Evolutionary conservation across 2,329 filamentous ascomycete species (phyloP).

Genomic region (Zasmidium cellare): DNA sequence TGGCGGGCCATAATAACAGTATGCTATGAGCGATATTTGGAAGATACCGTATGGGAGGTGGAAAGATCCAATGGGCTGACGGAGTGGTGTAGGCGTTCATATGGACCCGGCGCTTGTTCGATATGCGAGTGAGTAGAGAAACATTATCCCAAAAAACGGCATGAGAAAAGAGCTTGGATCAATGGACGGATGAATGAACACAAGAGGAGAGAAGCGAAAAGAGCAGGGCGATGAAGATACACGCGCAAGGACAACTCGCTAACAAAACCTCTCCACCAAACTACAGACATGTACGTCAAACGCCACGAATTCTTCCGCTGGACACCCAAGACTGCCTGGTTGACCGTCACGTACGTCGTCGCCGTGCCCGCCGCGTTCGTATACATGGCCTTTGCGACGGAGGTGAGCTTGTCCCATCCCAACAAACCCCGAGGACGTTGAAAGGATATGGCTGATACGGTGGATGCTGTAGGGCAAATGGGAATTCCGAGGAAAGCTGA

Average conservation of each 20-base stretch:
- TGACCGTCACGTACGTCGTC: constrained; percentile 75
- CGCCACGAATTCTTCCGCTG: constrained; percentile 95
- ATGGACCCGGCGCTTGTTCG: constrained; percentile 58
- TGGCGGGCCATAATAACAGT: constrained; percentile 40
- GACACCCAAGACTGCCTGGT: constrained; percentile 77
- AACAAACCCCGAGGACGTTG: too few relatives aligned
- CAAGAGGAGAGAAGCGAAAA: neutral
- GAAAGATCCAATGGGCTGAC: constrained; percentile 21
- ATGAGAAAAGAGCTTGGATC: too few relatives aligned
- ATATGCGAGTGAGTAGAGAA: constrained; percentile 49
- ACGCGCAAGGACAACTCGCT: too few relatives aligned
- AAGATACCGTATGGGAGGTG: neutral
- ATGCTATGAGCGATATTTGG: constrained; percentile 9
- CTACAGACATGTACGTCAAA: constrained; percentile 76
- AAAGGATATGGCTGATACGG: neutral
- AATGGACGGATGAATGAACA: neutral
- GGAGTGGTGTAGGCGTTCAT: constrained; percentile 42
- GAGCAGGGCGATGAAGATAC: neutral
- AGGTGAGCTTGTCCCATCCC: constrained; percentile 63
- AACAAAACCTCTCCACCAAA: neutral
- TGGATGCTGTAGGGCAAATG: constrained; percentile 69
- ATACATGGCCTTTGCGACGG: constrained; percentile 74
- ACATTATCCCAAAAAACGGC: neutral
- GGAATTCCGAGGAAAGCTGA: constrained; percentile 82
- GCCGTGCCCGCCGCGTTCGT: constrained; percentile 71